These are phyloP conservation scores for Edaphochlamys debaryana DNA, from an alignment of 139 green algal species.

Conservation along the genomic window DNA sequence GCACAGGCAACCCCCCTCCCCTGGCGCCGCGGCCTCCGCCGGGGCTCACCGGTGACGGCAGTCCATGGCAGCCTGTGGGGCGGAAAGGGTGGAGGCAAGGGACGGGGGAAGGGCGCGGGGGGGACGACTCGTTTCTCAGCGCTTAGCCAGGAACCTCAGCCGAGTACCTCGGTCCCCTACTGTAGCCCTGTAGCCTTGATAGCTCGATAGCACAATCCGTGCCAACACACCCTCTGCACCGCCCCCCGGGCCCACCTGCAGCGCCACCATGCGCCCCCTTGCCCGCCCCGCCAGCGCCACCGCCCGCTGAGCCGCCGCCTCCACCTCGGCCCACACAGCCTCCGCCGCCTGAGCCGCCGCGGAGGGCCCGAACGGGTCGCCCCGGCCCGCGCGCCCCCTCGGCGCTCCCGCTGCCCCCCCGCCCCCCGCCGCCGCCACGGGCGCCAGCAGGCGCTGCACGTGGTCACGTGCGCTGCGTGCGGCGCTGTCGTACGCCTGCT, in stretches of 20 bases:
- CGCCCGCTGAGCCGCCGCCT: slow-evolving; percentile 31
- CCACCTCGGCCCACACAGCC: slow-evolving; percentile 19
- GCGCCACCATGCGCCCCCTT: not conserved
- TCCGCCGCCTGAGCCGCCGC: not conserved
- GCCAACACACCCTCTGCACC: too few relatives aligned
- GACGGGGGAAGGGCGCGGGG: not conserved
- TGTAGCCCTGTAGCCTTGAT: too few relatives aligned
- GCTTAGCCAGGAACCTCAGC: too few relatives aligned
- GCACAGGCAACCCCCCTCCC: too few relatives aligned
- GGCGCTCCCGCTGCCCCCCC: not conserved
- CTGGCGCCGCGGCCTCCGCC: not conserved
- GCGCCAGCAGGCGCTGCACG: not conserved
- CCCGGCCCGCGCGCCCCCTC: too few relatives aligned
- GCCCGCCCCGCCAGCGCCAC: slow-evolving; percentile 24
- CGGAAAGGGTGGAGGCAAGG: not conserved
- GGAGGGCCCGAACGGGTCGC: not conserved
- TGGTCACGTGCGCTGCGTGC: not conserved
- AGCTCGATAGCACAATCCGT: not conserved
- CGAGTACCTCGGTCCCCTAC: too few relatives aligned
- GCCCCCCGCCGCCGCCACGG: not conserved
- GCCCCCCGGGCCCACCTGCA: slow-evolving; percentile 12
- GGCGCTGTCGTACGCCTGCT: not conserved
- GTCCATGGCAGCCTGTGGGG: slow-evolving; percentile 3
- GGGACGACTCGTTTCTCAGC: too few relatives aligned
- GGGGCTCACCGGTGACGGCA: not conserved